Percentiles rank a stretch among this genome's conserved stretches.
Evolutionary conservation across 208 protist genomes (phyloP).

Genomic region (Leishmania lainsoni): DNA sequence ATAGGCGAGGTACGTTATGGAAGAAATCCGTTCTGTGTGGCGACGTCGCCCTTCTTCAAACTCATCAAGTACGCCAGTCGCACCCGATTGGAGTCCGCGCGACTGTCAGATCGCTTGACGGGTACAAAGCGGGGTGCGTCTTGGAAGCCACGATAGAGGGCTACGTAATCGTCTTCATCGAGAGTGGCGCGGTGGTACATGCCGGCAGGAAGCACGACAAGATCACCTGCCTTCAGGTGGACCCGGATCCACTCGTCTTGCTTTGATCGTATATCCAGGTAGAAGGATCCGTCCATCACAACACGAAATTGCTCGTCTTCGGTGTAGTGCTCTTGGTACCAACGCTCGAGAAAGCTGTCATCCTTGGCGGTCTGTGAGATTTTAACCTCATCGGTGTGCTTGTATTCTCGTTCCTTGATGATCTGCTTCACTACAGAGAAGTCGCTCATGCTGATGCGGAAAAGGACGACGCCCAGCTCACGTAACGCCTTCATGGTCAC

Average conservation of each 20-base stretch:
- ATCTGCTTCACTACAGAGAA: conserved; percentile 87
- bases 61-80: conserved; percentile 87
- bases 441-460: conserved; percentile 82
- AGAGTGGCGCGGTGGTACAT: conserved; percentile 88
- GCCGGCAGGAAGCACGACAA: conserved; percentile 86
- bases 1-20: background rate
- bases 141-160: conserved; percentile 79
- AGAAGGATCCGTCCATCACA: conserved; percentile 90
- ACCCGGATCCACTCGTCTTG: conserved; percentile 94
- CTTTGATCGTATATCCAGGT: conserved; percentile 91
- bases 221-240: conserved; percentile 71
- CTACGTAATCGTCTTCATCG: conserved; percentile 90
- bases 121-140: conserved; percentile 87
- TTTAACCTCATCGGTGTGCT: conserved; percentile 87
- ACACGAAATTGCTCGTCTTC: conserved; percentile 94
- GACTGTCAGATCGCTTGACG: conserved; percentile 68
- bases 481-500: conserved; percentile 75
- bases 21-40: conserved; percentile 70
- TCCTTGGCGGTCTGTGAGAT: conserved; percentile 92
- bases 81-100: conserved; percentile 71
- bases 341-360: conserved; percentile 86
- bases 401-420: conserved; percentile 88
- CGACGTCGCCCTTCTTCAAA: conserved; percentile 89
- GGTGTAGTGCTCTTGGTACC: conserved; percentile 94
- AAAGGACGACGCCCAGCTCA: conserved; percentile 84